A percentile compares a stretch with the other conserved stretches of the same genome.
Evolutionary conservation across 1,284 basidiomycete genomes (phyloP).

Genomic region (Ceratobasidium sp.): DNA sequence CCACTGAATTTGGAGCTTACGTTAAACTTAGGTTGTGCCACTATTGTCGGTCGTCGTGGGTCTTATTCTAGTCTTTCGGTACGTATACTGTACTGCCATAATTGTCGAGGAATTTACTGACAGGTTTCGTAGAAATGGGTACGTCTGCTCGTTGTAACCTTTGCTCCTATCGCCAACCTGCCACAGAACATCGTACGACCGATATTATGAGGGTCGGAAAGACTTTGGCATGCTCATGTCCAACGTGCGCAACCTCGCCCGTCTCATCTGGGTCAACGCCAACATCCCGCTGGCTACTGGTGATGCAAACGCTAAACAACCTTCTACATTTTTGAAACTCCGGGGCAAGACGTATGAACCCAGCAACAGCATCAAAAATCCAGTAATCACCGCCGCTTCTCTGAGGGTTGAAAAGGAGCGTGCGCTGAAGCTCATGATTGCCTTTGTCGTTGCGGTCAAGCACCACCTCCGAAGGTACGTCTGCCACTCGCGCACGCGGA

Average conservation of each 20-base stretch:
- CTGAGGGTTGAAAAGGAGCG: conserved; percentile 75
- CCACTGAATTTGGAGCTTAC: conserved; percentile 64
- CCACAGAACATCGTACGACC: conserved; percentile 23
- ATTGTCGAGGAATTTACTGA: background rate
- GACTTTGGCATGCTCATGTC: conserved; percentile 71
- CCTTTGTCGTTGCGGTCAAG: conserved; percentile 74
- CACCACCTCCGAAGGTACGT: conserved; percentile 69
- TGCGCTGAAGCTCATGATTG: conserved; percentile 68
- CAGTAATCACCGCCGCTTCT: conserved; percentile 56
- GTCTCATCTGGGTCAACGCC: conserved; percentile 81
- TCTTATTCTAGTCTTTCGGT: conserved; percentile 80
- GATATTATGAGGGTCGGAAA: conserved; percentile 80
- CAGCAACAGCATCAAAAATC: conserved; percentile 32
- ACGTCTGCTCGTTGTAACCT: conserved; percentile 51
- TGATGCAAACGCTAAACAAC: conserved; percentile 40
- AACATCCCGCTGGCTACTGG: conserved; percentile 61
- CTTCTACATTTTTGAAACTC: conserved; percentile 33
- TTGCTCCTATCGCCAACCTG: conserved; percentile 62
- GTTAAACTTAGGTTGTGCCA: conserved; percentile 63
- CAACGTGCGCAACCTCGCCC: conserved; percentile 66
- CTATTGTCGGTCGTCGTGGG: conserved; percentile 88
- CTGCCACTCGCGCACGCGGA: conserved; percentile 22
- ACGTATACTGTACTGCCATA: conserved; percentile 41
- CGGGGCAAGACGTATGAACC: conserved; percentile 37
- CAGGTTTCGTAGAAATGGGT: conserved; percentile 47